Evolutionary conservation across 75 land plant genomes (phyloP).

Genomic region (Sequoiadendron giganteum): DNA sequence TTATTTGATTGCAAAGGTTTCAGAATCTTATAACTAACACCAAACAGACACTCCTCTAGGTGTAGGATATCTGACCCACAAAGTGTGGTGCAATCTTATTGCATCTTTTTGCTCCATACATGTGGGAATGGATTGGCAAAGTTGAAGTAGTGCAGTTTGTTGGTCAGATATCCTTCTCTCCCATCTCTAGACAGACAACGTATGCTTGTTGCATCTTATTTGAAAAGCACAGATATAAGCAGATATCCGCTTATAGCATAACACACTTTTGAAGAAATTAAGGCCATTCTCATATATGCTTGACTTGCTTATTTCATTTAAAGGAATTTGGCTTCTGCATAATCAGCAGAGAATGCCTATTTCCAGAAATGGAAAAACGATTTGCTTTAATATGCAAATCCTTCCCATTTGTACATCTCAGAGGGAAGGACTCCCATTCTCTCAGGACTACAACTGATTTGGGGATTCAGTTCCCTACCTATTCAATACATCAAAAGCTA

Average conservation of each 20-base stretch:
- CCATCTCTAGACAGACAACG: neutral
- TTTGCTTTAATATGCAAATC: neutral
- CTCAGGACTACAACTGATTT: neutral
- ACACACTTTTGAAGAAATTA: neutral
- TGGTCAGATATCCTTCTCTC: neutral
- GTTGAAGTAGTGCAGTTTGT: neutral
- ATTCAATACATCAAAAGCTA: neutral
- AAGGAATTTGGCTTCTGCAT: neutral
- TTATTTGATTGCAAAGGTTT: neutral
- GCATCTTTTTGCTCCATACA: neutral
- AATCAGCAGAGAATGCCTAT: neutral
- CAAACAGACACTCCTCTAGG: neutral
- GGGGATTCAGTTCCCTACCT: slow-evolving; percentile 5
- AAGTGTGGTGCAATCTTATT: neutral
- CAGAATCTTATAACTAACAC: neutral
- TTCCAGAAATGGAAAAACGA: slow-evolving; percentile 1
- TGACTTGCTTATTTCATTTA: neutral
- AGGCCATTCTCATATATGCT: neutral
- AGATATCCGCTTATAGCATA: neutral
- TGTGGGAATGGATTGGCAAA: neutral
- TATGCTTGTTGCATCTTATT: neutral
- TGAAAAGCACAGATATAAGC: neutral
- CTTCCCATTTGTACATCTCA: neutral
- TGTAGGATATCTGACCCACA: neutral
- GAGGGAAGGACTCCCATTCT: neutral